Evolutionary conservation across 202 grass and related monocot genomes (phyloP).

Genomic region (Hordeum pubiflorum): DNA sequence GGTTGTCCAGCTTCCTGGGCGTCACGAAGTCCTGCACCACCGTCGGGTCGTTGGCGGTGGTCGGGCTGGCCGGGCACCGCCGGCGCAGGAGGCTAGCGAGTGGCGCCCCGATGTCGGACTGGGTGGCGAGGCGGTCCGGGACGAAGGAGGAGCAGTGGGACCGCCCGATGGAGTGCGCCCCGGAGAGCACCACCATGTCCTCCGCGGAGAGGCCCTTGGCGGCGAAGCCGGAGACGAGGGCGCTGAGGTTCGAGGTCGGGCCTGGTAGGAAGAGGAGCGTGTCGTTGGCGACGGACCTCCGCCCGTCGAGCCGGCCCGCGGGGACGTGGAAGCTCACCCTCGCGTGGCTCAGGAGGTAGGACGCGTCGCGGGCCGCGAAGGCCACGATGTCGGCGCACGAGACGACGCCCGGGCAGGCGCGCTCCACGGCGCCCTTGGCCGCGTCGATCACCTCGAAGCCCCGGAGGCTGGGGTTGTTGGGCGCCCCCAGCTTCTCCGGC

Average conservation of each 20-base stretch:
- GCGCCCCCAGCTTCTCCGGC: conserved; percentile 13
- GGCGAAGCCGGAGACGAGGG: conserved; percentile 6
- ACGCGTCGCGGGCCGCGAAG: conserved; percentile 49
- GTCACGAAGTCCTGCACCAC: conserved; percentile 40
- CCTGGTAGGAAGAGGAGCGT: background rate
- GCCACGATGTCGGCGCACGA: conserved; percentile 61
- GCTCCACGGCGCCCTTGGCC: conserved; percentile 9
- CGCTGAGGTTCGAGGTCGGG: background rate
- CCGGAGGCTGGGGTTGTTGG: conserved; percentile 16
- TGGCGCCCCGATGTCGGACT: background rate
- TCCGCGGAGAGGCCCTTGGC: conserved; percentile 6
- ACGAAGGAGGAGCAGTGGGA: conserved; percentile 24
- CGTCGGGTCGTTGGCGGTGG: conserved; percentile 22
- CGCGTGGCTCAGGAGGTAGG: background rate
- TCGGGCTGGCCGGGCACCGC: conserved; percentile 25
- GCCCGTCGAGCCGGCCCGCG: conserved; percentile 9
- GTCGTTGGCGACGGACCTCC: background rate
- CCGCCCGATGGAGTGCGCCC: conserved; percentile 27
- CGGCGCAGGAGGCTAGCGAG: conserved; percentile 7
- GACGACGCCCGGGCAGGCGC: conserved; percentile 26
- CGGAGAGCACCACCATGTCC: conserved; percentile 31
- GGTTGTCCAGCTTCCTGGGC: conserved; percentile 26
- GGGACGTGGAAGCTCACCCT: background rate
- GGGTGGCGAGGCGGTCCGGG: background rate
- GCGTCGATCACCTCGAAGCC: conserved; percentile 25